phyloP scores from a whole-genome alignment of 1,139 yeast genomes.

The Debaryomyces psychrophilus region DNA sequence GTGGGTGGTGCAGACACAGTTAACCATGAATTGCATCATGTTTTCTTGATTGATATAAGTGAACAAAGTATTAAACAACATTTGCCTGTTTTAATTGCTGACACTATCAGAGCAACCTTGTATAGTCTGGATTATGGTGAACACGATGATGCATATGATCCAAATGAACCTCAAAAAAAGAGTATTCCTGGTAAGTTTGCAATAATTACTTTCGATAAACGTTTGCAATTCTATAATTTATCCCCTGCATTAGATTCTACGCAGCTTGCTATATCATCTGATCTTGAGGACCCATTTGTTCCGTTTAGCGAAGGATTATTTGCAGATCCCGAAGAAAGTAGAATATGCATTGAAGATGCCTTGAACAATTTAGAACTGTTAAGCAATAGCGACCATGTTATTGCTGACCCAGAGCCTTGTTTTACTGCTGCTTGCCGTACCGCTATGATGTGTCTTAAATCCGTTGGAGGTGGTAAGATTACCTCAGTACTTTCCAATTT shows the following conservation, averaged over 20 bases:
- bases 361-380: constrained; percentile 59
- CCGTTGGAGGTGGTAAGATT: constrained; percentile 80
- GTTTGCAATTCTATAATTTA: constrained; percentile 75
- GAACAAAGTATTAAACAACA: constrained; percentile 64
- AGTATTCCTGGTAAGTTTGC: constrained; percentile 54
- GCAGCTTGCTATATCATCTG: constrained; percentile 69
- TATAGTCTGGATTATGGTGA: constrained; percentile 23
- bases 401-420: constrained; percentile 67
- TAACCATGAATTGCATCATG: constrained; percentile 59
- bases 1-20: constrained; percentile 36
- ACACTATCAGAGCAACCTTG: constrained; percentile 67
- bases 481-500: constrained; percentile 66
- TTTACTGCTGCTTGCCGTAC: constrained; percentile 79
- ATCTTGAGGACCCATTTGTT: constrained; percentile 76
- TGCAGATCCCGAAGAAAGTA: constrained; percentile 73
- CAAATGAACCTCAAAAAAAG: constrained; percentile 32
- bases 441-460: constrained; percentile 65
- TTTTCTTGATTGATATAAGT: constrained; percentile 78
- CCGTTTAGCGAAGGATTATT: constrained; percentile 82
- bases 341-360: constrained; percentile 66
- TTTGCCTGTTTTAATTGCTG: constrained; percentile 68
- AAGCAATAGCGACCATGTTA: constrained; percentile 41
- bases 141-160: constrained; percentile 15
- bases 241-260: constrained; percentile 57
- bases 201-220: constrained; percentile 76